Base-by-base conservation (phyloP, 306 rosid genomes). In the Casuarina cunninghamiana region DNA sequence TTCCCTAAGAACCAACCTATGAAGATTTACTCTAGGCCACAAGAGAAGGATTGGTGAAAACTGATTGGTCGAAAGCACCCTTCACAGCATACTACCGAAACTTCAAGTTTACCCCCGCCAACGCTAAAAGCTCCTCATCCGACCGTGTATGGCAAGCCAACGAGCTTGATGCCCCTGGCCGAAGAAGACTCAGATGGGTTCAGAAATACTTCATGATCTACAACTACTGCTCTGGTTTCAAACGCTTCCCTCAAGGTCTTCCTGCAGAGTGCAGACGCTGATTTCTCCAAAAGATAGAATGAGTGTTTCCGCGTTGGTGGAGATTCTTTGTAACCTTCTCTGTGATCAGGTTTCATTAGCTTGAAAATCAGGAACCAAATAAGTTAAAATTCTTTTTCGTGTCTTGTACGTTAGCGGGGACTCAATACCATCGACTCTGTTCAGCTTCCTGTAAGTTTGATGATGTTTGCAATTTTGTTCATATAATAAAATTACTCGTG, bases 141-240 rank as follows among this genome's bases (percentile, higher is more conserved):
- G 82, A 89, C 13, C 71, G 83, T 38, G 74, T 69, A 54, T 74
- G 61, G 88, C 87, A 84, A 50, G 82, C 67, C 83, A 88, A 80
- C 51, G 97, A 74, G 62, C 95, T 93, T 45, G 97, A 93, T 71
- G 95, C 90, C n/a, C 66, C 84, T 41, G 80, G 88, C 69, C 84
- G 97, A 73, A 85, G 97, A 78, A 87, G 93, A 69, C 81, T 93
- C 13, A 90, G 95, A 80, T 93, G 98, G 98, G 98, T 87, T 72
- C 95, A 91, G 75, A 91, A 78, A 78, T 93, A 93, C 62, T 93
- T 88, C 86, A 91, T 93, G 98, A 91, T 93, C 55, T 91, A 93
- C 79, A 88, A 93, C 53, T 93, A 93, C 19, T 93, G 98, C 78
- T 81, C 73, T 6, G 98, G 91, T 70, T 86, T 84, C 2, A 93